Base-by-base conservation (phyloP, 208 protist genomes). In the Endotrypanum monterogeii region DNA sequence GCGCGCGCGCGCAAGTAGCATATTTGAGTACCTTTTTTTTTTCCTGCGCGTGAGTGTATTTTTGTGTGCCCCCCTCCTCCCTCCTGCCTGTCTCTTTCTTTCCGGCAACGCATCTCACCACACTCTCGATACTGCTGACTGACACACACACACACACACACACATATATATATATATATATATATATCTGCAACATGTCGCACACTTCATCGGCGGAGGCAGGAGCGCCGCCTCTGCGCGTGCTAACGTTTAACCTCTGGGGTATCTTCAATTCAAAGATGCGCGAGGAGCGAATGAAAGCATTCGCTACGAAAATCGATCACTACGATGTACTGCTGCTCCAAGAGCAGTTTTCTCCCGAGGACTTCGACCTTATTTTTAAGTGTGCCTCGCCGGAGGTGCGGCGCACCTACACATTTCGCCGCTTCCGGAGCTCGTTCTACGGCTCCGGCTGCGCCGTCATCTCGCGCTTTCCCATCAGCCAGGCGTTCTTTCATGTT, bases 261-360 rank as follows among this genome's bases (percentile, higher is more conserved):
- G 92, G 92, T n/a, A 97, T 97, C 55, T 97, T 97, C 73, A 97
- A 95, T 80, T 92, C 92, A 1, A 93, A 90, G 75, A 79, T 91
- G 73, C 89, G 89, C 20, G 62, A 81, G 52, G 87, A 74, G 1
- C 90, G 92, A 61, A 97, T 97, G 92, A 68, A 60, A 16, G 79
- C 78, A 52, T 97, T 97, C 62, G 90, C 92, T 6, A 74, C 68
- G 14, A 97, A 97, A 67, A 79, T 97, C n/a, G 61, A 57, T 1
- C 41, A 92, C 71, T 97, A 97, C 76, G 92, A 97, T 71, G 67
- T 97, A 25, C 85, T 95, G 14, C 73, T 97, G 25, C 82, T 97
- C 30, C 92, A 97, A 73, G 92, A 97, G 72, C 90, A 94, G 81
- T 97, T 97, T 77, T 87, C 86, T 8, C 69, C 76, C 23, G 75